Evolutionary conservation across 208 protist species (phyloP), one percentile per base, ranked within the genome.

Genomic region (Leishmania lainsoni): DNA sequence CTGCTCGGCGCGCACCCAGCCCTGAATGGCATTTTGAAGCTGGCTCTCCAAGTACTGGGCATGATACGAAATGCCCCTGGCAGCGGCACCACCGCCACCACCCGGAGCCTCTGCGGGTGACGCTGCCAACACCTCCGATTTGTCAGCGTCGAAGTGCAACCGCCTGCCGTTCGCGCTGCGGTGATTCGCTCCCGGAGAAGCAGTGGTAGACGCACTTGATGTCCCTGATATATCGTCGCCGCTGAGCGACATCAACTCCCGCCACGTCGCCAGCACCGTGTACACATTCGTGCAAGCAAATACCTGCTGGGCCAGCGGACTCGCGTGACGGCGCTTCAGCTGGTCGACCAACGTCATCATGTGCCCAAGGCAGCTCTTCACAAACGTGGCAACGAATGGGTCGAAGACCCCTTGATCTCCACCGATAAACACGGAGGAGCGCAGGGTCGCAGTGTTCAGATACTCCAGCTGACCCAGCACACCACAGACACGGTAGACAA

Each of bases 271-370:
- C 39, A 91, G 61, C 42, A 89, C 83, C n/a, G 86, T 89, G 86
- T 88, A 92, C 29, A 91, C 68, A 73, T 94, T 96, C 26, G 87
- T 86, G 72, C 87, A 83, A 51, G 81, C 73, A 81, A 96, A 96
- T 10, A 96, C 80, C 78, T 85, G 84, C 73, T 91, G 88, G 9
- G 91, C 88, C 59, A 96, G 72, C 14, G 51, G 35, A 68, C 79
- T 91, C 29, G 83, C 71, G 84, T 96, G 91, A 8, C 93, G 85
- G 68, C 82, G 81, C 45, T 91, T 69, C 65, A 96, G 87, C 54
- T 74, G 72, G 9, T 72, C 51, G 16, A 92, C 68, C 71, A 96
- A 89, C 6, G 77, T 61, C 35, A 91, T 72, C 73, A 95, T 76
- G 35, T 78, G 58, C 51, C 66, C 74, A 5, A 93, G 42, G 26